Evolutionary conservation across 2,329 filamentous ascomycete species (phyloP).

Genomic region (Fonsecaea multimorphosa): DNA sequence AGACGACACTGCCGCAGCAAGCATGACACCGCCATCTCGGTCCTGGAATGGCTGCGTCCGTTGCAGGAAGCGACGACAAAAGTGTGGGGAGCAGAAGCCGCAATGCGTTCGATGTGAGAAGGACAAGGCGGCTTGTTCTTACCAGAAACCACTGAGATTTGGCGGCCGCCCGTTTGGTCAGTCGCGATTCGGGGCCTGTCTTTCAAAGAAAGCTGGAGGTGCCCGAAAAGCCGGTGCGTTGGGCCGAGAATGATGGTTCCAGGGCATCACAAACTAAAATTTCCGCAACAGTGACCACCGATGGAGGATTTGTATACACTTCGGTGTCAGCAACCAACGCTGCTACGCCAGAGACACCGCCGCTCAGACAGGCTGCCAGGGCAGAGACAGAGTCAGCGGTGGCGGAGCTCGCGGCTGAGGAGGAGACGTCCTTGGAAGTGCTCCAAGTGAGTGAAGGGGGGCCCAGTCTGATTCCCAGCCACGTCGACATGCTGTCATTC

Average conservation of each 20-base stretch:
- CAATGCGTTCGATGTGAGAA: conserved; percentile 48
- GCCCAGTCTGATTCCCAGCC: neutral
- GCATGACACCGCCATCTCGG: conserved; percentile 45
- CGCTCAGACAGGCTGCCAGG: neutral
- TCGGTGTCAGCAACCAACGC: neutral
- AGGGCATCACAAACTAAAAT: neutral
- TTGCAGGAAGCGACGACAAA: conserved; percentile 53
- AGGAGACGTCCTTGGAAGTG: neutral
- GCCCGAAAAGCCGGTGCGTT: conserved; percentile 16
- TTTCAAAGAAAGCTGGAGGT: conserved; percentile 6
- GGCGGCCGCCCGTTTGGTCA: conserved; percentile 3
- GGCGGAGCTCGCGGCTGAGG: neutral
- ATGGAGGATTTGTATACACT: conserved; percentile 22
- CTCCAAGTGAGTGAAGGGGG: neutral
- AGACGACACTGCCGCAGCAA: neutral
- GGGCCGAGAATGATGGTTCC: neutral
- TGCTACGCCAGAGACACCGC: neutral
- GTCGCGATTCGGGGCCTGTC: conserved; percentile 11
- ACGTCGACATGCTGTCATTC: conserved; percentile 12
- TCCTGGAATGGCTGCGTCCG: conserved; percentile 53
- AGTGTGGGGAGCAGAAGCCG: conserved; percentile 52
- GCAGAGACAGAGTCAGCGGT: neutral
- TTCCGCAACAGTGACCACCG: conserved; percentile 1
- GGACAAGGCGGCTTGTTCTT: conserved; percentile 4
- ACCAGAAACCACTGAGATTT: conserved; percentile 17